Conservation (phyloP, 2,329 filamentous ascomycete species). For the Thelonectria blattea region DNA sequence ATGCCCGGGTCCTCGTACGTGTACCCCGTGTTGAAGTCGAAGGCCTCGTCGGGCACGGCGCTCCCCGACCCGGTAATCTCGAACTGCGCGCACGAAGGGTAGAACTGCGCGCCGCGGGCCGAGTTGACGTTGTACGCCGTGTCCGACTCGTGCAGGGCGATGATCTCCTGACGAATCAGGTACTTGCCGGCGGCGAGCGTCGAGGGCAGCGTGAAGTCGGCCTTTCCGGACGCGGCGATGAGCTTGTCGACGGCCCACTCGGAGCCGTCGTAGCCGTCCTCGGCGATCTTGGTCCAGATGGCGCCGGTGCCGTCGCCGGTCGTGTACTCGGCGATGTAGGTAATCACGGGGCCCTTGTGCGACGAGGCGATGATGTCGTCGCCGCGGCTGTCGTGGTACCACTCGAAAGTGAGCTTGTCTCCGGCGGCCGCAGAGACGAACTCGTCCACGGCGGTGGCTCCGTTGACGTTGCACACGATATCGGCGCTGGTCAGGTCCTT, state of each 20-base stretch:
- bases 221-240: slow-evolving; percentile 56
- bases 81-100: slow-evolving; percentile 65
- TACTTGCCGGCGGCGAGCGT: slow-evolving; percentile 57
- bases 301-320: slow-evolving; percentile 51
- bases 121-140: slow-evolving; percentile 39
- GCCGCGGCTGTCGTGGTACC: slow-evolving; percentile 56
- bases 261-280: slow-evolving; percentile 44
- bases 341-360: slow-evolving; percentile 60
- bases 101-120: slow-evolving; percentile 50
- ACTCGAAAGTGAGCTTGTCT: slow-evolving; percentile 55
- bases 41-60: slow-evolving; percentile 46
- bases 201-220: slow-evolving; percentile 54
- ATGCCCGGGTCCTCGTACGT: slow-evolving; percentile 63
- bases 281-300: slow-evolving; percentile 57
- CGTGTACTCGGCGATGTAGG: slow-evolving; percentile 56
- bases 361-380: slow-evolving; percentile 61
- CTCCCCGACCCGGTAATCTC: slow-evolving; percentile 58
- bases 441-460: slow-evolving; percentile 42
- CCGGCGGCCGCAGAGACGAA: slow-evolving; percentile 54
- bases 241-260: slow-evolving; percentile 54
- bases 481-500: slow-evolving; percentile 51
- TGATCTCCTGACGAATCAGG: slow-evolving; percentile 61
- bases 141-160: slow-evolving; percentile 56
- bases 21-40: slow-evolving; percentile 61
- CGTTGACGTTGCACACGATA: slow-evolving; percentile 54